Evolutionary conservation across 768 basidiomycete genomes (phyloP).

Genomic region (Pleurotus pulmonarius): DNA sequence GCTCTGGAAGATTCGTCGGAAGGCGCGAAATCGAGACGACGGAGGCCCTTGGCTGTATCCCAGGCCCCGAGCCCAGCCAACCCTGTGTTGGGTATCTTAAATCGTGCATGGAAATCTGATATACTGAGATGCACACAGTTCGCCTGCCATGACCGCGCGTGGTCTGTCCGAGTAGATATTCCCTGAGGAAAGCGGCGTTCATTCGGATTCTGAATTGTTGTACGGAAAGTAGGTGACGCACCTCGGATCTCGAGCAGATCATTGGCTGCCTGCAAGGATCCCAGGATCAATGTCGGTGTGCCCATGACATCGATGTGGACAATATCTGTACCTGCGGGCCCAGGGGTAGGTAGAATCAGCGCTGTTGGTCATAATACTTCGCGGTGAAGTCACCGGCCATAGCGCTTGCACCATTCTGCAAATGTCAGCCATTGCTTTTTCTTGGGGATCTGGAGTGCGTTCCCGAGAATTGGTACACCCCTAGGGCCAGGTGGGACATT

Average conservation of each 20-base stretch:
- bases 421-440: constrained; percentile 17
- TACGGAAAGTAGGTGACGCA: not conserved
- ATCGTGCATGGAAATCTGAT: not conserved
- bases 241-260: constrained; percentile 1
- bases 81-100: not conserved
- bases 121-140: not conserved
- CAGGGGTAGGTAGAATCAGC: not conserved
- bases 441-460: constrained; percentile 16
- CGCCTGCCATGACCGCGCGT: constrained; percentile 2
- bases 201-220: not conserved
- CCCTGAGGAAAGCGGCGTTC: not conserved
- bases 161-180: constrained; percentile 4
- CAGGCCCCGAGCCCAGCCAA: constrained; percentile 6
- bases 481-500: constrained; percentile 13
- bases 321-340: not conserved
- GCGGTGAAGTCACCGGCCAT: constrained; percentile 11
- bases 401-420: constrained; percentile 16
- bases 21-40: not conserved
- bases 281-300: not conserved
- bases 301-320: constrained; percentile 1
- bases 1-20: constrained; percentile 1
- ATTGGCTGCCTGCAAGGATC: constrained; percentile 1
- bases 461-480: constrained; percentile 15
- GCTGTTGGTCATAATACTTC: not conserved
- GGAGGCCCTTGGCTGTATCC: constrained; percentile 5